Percentiles rank a stretch among this genome's conserved stretches.
Evolutionary conservation across 2,329 filamentous ascomycete genomes (phyloP).

Genomic region (Aspergillus pseudonomiae): DNA sequence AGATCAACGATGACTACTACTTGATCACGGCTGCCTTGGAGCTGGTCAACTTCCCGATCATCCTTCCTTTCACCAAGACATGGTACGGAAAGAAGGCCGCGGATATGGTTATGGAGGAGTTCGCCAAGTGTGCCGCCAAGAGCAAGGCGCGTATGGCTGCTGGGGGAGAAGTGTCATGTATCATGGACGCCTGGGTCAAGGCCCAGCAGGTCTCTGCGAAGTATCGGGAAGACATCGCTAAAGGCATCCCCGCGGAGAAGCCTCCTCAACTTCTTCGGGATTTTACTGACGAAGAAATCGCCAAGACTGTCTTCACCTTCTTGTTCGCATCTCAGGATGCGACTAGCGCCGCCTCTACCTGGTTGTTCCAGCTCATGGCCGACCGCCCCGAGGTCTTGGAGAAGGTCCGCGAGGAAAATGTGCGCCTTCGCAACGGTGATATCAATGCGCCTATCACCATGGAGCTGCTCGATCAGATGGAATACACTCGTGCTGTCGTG

Average conservation of each 20-base stretch:
- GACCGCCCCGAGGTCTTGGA: constrained; percentile 92
- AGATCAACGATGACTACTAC: constrained; percentile 96
- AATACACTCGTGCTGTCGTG: constrained; percentile 88
- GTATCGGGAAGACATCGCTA: constrained; percentile 77
- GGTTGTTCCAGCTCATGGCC: constrained; percentile 92
- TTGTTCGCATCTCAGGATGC: constrained; percentile 97
- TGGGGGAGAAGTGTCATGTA: constrained; percentile 83
- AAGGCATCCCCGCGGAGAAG: constrained; percentile 75
- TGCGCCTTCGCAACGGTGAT: constrained; percentile 74
- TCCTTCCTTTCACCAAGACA: constrained; percentile 90
- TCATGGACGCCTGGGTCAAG: constrained; percentile 94
- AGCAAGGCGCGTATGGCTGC: constrained; percentile 89
- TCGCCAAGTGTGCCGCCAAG: constrained; percentile 88
- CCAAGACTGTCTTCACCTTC: constrained; percentile 93
- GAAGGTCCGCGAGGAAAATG: constrained; percentile 88
- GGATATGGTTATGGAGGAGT: constrained; percentile 88
- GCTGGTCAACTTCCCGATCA: constrained; percentile 97
- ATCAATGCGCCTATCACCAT: constrained; percentile 71
- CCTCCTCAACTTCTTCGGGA: constrained; percentile 79
- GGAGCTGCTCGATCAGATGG: constrained; percentile 85
- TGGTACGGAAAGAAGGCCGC: constrained; percentile 97
- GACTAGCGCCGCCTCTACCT: constrained; percentile 88
- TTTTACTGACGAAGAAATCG: constrained; percentile 88
- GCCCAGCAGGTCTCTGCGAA: constrained; percentile 81
- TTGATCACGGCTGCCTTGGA: constrained; percentile 93